Evolutionary conservation across 163 green algal species (phyloP).

Genomic region (Chloromonas sp.): DNA sequence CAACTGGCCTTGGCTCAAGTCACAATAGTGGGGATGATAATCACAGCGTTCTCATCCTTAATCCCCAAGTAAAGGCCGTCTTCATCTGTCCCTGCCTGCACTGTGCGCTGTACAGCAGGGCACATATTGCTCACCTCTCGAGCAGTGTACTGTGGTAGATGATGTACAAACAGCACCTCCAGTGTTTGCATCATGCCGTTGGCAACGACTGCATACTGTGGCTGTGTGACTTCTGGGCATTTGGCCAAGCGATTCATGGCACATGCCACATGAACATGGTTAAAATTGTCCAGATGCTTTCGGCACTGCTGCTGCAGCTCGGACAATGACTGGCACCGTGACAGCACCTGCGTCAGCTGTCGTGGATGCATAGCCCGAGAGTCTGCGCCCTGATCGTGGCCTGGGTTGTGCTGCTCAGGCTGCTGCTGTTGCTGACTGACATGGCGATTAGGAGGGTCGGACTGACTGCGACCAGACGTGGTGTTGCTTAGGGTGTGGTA

Average conservation of each 20-base stretch:
- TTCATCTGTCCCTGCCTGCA: background rate
- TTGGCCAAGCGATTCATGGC: background rate
- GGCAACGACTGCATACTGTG: background rate
- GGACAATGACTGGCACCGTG: background rate
- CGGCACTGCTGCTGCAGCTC: background rate
- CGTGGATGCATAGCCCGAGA: background rate
- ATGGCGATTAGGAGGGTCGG: background rate
- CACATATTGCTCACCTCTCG: background rate
- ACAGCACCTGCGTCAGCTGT: background rate
- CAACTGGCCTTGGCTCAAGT: too few species aligned
- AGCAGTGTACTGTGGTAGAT: background rate
- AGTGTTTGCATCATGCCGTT: background rate
- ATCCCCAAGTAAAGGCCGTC: background rate
- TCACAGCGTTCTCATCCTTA: background rate
- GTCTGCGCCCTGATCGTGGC: background rate
- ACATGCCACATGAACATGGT: slow-evolving; percentile 5
- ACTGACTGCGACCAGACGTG: background rate
- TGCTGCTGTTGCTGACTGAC: background rate
- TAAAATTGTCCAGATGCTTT: background rate
- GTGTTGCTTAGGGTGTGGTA: background rate
- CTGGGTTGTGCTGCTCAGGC: background rate
- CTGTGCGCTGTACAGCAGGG: background rate
- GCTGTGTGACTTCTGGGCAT: background rate
- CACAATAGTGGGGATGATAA: background rate
- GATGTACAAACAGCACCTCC: background rate